A percentile compares a stretch with the other conserved stretches of the same genome.
Evolutionary conservation across 768 basidiomycete species (phyloP).

Genomic region (Tubosaeta sp.): DNA sequence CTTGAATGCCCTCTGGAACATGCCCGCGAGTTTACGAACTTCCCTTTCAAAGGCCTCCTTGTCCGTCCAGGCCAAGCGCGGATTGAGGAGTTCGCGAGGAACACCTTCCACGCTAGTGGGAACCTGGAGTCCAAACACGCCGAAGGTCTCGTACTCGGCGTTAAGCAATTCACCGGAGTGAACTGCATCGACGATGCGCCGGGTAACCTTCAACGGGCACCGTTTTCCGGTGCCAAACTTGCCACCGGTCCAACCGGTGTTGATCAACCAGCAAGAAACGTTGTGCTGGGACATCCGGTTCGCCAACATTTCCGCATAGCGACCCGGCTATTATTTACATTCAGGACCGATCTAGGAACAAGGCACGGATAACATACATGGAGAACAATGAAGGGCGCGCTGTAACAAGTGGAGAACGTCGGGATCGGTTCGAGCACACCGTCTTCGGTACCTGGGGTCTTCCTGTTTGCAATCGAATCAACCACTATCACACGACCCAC

Average conservation of each 20-base stretch:
- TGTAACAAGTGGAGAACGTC: slow-evolving; percentile 99
- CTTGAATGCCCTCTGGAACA: slow-evolving; percentile 94
- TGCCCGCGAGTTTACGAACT: slow-evolving; percentile 80
- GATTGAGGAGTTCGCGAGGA: slow-evolving; percentile 88
- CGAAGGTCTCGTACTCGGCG: slow-evolving; percentile 83
- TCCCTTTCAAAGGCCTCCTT: slow-evolving; percentile 89
- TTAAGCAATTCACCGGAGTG: slow-evolving; percentile 89
- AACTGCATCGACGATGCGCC: slow-evolving; percentile 94
- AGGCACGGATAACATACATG: slow-evolving; percentile 45
- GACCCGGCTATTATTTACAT: slow-evolving; percentile 56
- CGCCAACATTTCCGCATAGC: slow-evolving; percentile 97
- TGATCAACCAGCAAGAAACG: slow-evolving; percentile 97
- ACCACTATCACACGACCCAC: neutral
- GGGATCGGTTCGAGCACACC: slow-evolving; percentile 98
- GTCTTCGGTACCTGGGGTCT: slow-evolving; percentile 99
- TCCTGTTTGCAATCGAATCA: slow-evolving; percentile 42
- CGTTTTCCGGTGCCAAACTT: slow-evolving; percentile 91
- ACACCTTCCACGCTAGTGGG: slow-evolving; percentile 83
- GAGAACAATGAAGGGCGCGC: slow-evolving; percentile 98
- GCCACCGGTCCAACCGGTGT: slow-evolving; percentile 96
- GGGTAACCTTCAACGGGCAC: slow-evolving; percentile 94
- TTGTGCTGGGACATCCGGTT: slow-evolving; percentile 86
- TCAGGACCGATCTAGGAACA: slow-evolving; percentile 2
- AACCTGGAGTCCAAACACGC: slow-evolving; percentile 77
- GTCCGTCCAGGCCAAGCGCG: slow-evolving; percentile 80